These are phyloP conservation scores for Zygoascus bituminiphila DNA, from an alignment of 805 yeast species.

Conservation along the genomic window DNA sequence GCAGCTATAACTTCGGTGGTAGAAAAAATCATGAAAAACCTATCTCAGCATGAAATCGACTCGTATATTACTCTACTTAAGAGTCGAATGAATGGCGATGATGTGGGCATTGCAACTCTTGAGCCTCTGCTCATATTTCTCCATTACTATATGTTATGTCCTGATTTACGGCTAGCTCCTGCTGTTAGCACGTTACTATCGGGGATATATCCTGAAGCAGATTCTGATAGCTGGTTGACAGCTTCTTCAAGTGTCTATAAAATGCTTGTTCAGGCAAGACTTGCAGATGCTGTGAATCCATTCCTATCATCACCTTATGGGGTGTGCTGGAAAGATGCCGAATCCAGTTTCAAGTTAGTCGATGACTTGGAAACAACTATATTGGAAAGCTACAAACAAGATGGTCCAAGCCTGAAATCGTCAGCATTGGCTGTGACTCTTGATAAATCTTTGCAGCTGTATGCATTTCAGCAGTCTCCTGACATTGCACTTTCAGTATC, in stretches of 20 bases:
- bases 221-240: constrained; percentile 16
- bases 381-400: neutral
- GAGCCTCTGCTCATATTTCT: constrained; percentile 8
- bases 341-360: neutral
- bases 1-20: neutral
- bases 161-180: constrained; percentile 12
- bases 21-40: constrained; percentile 3
- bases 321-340: neutral
- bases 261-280: constrained; percentile 6
- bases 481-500: neutral
- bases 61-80: neutral
- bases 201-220: constrained; percentile 13
- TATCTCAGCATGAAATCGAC: constrained; percentile 4
- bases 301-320: neutral
- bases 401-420: neutral
- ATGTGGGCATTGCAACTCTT: neutral
- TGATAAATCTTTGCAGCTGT: neutral
- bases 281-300: constrained; percentile 5
- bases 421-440: neutral
- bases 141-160: constrained; percentile 9
- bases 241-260: constrained; percentile 15
- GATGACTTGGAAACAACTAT: constrained; percentile 11
- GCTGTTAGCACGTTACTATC: constrained; percentile 12
- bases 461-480: neutral
- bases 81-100: neutral